Evolutionary conservation across 345 rosid species (phyloP), one percentile per base, ranked within the genome.

Genomic region (Aquilaria malaccensis): DNA sequence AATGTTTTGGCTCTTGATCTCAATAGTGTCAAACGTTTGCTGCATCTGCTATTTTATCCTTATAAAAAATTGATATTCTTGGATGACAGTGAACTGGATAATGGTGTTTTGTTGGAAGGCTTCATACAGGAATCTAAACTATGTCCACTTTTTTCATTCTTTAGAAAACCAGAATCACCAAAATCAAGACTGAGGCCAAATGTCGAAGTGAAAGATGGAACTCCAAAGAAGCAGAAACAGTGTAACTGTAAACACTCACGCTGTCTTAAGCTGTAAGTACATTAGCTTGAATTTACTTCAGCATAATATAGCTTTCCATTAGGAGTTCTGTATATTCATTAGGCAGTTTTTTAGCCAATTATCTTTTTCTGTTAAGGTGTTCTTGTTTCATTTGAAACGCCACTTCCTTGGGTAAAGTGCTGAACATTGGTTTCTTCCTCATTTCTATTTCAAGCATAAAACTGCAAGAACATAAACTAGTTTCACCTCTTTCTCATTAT

Each of bases 191-290:
- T 89, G 53, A 82, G 93, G 70, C 64, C 89, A 33, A 78, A 61
- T 56, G 74, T 66, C 63, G 99, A 90, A 60, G 72, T 75, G 37
- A 91, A 90, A 80, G 99, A 95, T 63, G 85, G 87, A 54, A 86
- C 98, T 49, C 96, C 98, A 45, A 93, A 87, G 76, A 95, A 87
- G 83, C 93, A 85, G 68, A 95, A 91, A 60, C 97, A 91, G 74
- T 95, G 97, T 65, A 95, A 95, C 71, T 95, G 99, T 70, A 91
- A 87, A 76, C 99, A 95, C 73, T 95, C 98, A 2, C 95, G 92
- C 43, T 91, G 97, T 82, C 83, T 95, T 83, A 95, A 95, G 79
- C 71, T 93, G 98, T 93, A 77, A 75, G 97, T 78, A 52, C 66
- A 58, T 22, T 33, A 45, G 29, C 31, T 70, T 49, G 13, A 58